Conservation (phyloP, 495 filamentous ascomycete genomes). For the Hypoxylon lienhwacheense region DNA sequence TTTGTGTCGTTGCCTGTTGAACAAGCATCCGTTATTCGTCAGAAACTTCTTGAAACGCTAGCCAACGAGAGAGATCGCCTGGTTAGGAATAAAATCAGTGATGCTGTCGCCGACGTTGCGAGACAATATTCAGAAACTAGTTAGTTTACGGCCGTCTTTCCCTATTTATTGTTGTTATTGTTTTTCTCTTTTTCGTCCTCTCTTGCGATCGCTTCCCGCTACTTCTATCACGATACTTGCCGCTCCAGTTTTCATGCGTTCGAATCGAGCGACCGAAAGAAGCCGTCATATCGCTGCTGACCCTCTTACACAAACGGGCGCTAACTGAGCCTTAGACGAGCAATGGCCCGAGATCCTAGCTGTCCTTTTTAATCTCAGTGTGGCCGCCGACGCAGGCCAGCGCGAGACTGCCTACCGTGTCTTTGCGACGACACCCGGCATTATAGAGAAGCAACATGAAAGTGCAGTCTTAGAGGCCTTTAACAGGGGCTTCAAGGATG, state of each 20-base stretch:
- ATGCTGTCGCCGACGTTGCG: slow-evolving; percentile 92
- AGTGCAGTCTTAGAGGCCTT: slow-evolving; percentile 83
- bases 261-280: neutral
- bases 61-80: slow-evolving; percentile 66
- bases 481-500: slow-evolving; percentile 87
- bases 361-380: slow-evolving; percentile 83
- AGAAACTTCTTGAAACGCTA: slow-evolving; percentile 77
- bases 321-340: slow-evolving; percentile 60
- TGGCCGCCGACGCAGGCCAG: slow-evolving; percentile 74
- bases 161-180: neutral
- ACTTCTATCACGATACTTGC: neutral
- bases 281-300: neutral
- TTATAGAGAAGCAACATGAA: slow-evolving; percentile 95
- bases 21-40: slow-evolving; percentile 75
- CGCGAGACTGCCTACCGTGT: slow-evolving; percentile 91
- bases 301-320: neutral
- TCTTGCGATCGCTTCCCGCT: neutral
- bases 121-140: slow-evolving; percentile 91
- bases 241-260: neutral
- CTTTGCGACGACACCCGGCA: slow-evolving; percentile 90
- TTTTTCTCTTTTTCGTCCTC: too few species aligned
- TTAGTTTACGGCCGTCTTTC: slow-evolving; percentile 49
- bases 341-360: slow-evolving; percentile 90
- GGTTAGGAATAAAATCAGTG: slow-evolving; percentile 92
- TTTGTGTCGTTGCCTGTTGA: slow-evolving; percentile 73